Evolutionary conservation across 768 basidiomycete genomes (phyloP), one percentile per base, ranked within the genome.

Genomic region (Xerocomus potaroensis): DNA sequence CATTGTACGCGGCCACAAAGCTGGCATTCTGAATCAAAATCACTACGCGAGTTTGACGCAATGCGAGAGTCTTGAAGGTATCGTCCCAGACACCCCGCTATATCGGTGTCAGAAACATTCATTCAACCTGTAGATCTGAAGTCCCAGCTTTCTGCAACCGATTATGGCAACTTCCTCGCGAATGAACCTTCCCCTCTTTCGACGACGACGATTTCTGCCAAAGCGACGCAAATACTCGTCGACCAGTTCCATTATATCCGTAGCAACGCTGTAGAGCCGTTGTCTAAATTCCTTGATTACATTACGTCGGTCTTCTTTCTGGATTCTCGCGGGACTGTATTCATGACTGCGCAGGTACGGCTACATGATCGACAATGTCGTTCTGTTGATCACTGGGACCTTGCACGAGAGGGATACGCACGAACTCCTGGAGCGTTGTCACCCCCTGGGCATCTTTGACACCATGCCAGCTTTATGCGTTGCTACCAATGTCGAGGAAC

Each of bases 341-440:
- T 16, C 35, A 30, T 34, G 23, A 22, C 43, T 37, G 47, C 32
- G 44, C 67, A 96, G 93, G 36, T 96, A 96, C 65, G 92, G 83
- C 24, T 99, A 98, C 71, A 99, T 99, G 96, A 98, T 99, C 63
- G 96, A 99, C 80, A 99, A 99, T 66, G 89, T 99, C 60, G 85
- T 99, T 49, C 78, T 99, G 43, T 78, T 99, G 61, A 99, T 98
- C 52, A 94, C 96, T 14, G 96, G 96, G 18, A 98, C 95, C 1
- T 71, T 99, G 27, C 94, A 98, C 61, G 94, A 97, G 68, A 79
- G 96, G 48, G 95, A 98, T 66, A 97, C 95, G 3, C 91, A 96
- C 55, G 96, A 99, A 63, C 80, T 99, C 4, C 72, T 99, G 30
- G 91, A 94, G 57, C 83, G 96, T 30, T 99, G 96, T 71, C 96